These are phyloP conservation scores for Rhizophagus clarus DNA, from an alignment of 192 early-diverging fungal genomes.

Conservation along the genomic window DNA sequence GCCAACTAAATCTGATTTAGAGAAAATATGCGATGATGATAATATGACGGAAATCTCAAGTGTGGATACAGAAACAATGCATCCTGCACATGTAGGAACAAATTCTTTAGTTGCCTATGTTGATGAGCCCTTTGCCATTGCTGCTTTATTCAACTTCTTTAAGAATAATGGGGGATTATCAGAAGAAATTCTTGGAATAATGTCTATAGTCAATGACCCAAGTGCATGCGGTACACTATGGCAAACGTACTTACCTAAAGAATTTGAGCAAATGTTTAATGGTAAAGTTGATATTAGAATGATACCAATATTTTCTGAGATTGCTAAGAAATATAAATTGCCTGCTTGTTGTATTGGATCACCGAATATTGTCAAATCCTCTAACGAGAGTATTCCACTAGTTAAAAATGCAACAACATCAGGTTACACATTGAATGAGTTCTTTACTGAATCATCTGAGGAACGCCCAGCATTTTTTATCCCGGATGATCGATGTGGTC, in stretches of 20 bases:
- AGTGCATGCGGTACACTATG: background rate
- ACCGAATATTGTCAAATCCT: conserved; percentile 6
- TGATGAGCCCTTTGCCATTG: conserved; percentile 14
- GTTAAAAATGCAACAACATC: background rate
- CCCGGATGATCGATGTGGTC: conserved; percentile 3
- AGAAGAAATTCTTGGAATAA: background rate
- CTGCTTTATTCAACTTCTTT: conserved; percentile 3
- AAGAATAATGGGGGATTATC: background rate
- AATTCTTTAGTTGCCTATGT: background rate
- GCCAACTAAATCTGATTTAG: background rate
- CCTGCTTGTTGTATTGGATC: background rate
- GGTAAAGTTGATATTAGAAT: background rate
- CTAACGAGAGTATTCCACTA: background rate
- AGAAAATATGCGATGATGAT: background rate
- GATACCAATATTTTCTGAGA: background rate
- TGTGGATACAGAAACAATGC: background rate
- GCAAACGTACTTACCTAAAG: conserved; percentile 8
- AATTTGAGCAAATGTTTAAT: conserved; percentile 19
- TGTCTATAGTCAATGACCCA: background rate
- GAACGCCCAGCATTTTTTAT: background rate
- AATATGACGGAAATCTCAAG: background rate
- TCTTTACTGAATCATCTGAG: background rate
- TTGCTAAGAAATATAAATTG: background rate
- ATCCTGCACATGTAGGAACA: background rate
- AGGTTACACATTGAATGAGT: background rate